These are phyloP conservation scores for Hypholoma fasciculare DNA, from an alignment of 768 basidiomycete species.

Conservation along the genomic window DNA sequence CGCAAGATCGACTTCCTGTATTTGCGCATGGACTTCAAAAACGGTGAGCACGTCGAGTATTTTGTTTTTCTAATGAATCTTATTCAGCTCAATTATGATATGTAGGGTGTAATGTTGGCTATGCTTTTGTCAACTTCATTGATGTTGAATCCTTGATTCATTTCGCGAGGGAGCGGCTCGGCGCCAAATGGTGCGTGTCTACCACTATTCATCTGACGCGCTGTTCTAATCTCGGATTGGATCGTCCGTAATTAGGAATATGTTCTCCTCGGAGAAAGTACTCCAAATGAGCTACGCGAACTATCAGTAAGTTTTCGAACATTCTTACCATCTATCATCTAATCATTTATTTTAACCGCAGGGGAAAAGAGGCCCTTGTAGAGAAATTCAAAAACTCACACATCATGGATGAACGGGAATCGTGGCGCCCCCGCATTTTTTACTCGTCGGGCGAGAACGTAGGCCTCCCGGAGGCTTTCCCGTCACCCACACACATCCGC, in stretches of 20 bases:
- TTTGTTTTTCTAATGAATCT: background rate
- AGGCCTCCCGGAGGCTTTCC: conserved; percentile 81
- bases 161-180: conserved; percentile 74
- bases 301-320: conserved; percentile 65
- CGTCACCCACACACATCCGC: conserved; percentile 75
- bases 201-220: background rate
- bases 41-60: conserved; percentile 45
- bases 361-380: conserved; percentile 88
- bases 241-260: conserved; percentile 57
- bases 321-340: conserved; percentile 1
- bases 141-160: conserved; percentile 70
- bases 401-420: conserved; percentile 85
- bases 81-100: conserved; percentile 8
- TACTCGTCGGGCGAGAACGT: conserved; percentile 72
- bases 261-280: conserved; percentile 90
- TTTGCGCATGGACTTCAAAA: conserved; percentile 83
- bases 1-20: conserved; percentile 85
- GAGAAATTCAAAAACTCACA: conserved; percentile 91
- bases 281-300: conserved; percentile 92
- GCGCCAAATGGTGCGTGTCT: conserved; percentile 71
- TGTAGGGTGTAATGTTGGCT: conserved; percentile 74
- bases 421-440: conserved; percentile 85
- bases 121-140: conserved; percentile 92
- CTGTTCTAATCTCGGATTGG: background rate
- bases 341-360: conserved; percentile 20